Conservation (phyloP, 805 yeast genomes). For the Kodamaea kakaduensis region DNA sequence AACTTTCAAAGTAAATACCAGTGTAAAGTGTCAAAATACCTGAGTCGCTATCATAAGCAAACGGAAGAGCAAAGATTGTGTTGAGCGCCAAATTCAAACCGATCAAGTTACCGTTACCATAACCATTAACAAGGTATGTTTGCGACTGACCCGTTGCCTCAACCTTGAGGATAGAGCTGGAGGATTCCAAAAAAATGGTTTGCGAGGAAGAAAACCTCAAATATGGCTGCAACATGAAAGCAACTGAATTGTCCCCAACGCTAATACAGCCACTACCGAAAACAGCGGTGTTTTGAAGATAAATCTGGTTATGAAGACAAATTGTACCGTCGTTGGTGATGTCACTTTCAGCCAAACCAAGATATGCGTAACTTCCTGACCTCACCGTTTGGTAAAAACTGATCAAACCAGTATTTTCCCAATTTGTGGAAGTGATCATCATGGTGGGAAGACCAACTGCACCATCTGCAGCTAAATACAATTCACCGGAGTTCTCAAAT, state of each 20-base stretch:
- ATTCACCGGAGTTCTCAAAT: constrained; percentile 9
- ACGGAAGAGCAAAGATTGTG: not conserved
- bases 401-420: constrained; percentile 18
- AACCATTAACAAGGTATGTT: constrained; percentile 22
- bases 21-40: constrained; percentile 18
- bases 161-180: constrained; percentile 9
- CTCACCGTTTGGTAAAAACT: constrained; percentile 15
- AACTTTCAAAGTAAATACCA: constrained; percentile 5
- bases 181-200: constrained; percentile 9
- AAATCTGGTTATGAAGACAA: constrained; percentile 21
- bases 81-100: constrained; percentile 10
- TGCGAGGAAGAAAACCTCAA: constrained; percentile 4
- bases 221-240: constrained; percentile 8
- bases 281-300: constrained; percentile 18
- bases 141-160: constrained; percentile 15
- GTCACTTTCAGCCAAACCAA: not conserved
- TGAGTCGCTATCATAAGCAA: constrained; percentile 7
- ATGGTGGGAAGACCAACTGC: constrained; percentile 8
- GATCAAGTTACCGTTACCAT: constrained; percentile 24
- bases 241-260: constrained; percentile 12
- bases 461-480: constrained; percentile 12
- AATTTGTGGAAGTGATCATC: constrained; percentile 7
- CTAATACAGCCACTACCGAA: constrained; percentile 26
- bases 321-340: constrained; percentile 13
- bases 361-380: not conserved